Conservation (phyloP, 306 rosid genomes). For the Morella rubra region DNA sequence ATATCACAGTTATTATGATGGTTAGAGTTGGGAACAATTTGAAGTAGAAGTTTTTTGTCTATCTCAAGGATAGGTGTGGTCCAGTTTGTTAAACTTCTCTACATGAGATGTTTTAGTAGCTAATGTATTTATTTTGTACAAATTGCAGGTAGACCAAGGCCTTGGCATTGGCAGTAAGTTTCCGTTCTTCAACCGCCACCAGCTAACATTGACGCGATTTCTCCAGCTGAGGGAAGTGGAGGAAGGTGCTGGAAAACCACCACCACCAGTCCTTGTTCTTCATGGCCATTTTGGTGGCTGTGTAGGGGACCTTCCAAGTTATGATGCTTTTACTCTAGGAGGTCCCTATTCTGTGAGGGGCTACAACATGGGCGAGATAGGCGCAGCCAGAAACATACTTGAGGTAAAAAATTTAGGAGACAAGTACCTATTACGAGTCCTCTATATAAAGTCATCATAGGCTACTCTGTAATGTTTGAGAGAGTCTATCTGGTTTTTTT, state of each 20-base stretch:
- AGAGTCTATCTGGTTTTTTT: no score
- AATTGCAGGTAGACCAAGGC: constrained; percentile 92
- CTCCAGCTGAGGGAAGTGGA: constrained; percentile 70
- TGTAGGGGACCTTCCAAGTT: constrained; percentile 97
- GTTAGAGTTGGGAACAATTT: not conserved
- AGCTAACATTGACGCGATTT: constrained; percentile 79
- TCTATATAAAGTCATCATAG: not conserved
- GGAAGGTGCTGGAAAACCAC: constrained; percentile 94
- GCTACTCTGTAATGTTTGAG: not conserved
- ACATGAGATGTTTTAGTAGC: constrained; percentile 13
- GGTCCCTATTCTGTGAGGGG: constrained; percentile 99
- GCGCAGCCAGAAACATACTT: constrained; percentile 86
- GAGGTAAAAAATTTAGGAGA: constrained; percentile 56
- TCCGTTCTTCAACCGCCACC: constrained; percentile 97
- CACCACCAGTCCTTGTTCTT: constrained; percentile 95
- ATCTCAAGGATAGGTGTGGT: not conserved
- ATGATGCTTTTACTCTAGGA: constrained; percentile 94
- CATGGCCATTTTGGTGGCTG: constrained; percentile 98
- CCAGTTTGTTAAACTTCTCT: not conserved
- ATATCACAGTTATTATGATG: not conserved
- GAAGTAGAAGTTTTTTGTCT: not conserved
- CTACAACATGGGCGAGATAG: constrained; percentile 95
- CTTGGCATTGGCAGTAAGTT: constrained; percentile 86
- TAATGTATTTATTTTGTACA: constrained; percentile 21
- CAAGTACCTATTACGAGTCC: not conserved